phyloP scores from a whole-genome alignment of 2,329 filamentous ascomycete genomes.

The Paraphaeosphaeria minitans region DNA sequence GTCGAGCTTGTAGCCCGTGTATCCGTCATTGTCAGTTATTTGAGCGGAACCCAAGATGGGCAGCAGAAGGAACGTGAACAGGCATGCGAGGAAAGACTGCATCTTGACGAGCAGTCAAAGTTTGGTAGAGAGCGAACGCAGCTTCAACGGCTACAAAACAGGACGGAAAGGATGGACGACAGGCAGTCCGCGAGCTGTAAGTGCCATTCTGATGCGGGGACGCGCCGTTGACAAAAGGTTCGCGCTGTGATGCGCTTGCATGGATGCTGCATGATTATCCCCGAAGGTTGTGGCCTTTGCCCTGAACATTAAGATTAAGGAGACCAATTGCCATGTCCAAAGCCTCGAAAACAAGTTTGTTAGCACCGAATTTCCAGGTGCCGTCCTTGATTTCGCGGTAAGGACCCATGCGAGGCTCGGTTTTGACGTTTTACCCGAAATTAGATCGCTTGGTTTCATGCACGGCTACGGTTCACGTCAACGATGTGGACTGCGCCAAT shows the following conservation, averaged over 20 bases:
- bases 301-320: slow-evolving; percentile 37
- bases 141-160: slow-evolving; percentile 19
- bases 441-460: slow-evolving; percentile 20
- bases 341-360: slow-evolving; percentile 32
- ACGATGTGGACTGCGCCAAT: slow-evolving; percentile 13
- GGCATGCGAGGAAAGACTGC: slow-evolving; percentile 29
- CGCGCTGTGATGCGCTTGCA: slow-evolving; percentile 25
- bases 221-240: slow-evolving; percentile 28
- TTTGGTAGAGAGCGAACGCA: slow-evolving; percentile 30
- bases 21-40: slow-evolving; percentile 51
- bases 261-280: slow-evolving; percentile 30
- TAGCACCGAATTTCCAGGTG: not conserved
- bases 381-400: slow-evolving; percentile 1
- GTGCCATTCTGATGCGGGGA: slow-evolving; percentile 21
- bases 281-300: slow-evolving; percentile 16
- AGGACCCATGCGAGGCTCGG: slow-evolving; percentile 24
- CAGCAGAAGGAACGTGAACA: slow-evolving; percentile 39
- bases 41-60: slow-evolving; percentile 41
- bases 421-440: slow-evolving; percentile 43
- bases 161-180: slow-evolving; percentile 20
- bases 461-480: slow-evolving; percentile 29
- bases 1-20: slow-evolving; percentile 61
- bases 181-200: slow-evolving; percentile 25
- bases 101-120: slow-evolving; percentile 19
- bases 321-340: slow-evolving; percentile 23